Percentiles rank a stretch among this genome's conserved stretches.
phyloP scores from a whole-genome alignment of 768 basidiomycete genomes.

The Termitomyces sp. region DNA sequence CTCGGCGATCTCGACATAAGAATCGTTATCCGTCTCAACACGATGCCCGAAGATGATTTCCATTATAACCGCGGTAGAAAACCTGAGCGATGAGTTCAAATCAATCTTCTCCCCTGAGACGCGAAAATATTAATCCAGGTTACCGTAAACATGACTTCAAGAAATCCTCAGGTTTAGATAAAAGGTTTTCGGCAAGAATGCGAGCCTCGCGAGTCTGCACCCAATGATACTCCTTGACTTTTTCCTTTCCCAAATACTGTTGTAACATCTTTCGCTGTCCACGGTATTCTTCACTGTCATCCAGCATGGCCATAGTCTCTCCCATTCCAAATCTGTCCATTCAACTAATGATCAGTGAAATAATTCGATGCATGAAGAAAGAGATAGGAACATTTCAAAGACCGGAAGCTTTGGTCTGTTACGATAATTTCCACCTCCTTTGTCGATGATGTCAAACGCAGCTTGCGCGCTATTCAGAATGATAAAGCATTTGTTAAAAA shows the following conservation, averaged over 20 bases:
- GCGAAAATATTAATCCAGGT: background rate
- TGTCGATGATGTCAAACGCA: constrained; percentile 22
- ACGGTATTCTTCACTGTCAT: constrained; percentile 9
- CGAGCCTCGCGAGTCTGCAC: constrained; percentile 14
- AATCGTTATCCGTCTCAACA: constrained; percentile 1
- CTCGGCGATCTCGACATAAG: constrained; percentile 5
- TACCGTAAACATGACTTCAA: background rate
- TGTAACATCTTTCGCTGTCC: constrained; percentile 9
- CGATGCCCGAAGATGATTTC: constrained; percentile 10
- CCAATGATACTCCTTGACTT: constrained; percentile 2
- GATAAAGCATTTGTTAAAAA: constrained; percentile 20
- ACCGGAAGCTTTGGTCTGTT: constrained; percentile 15
- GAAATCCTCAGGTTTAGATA: background rate
- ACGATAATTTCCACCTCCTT: constrained; percentile 22
- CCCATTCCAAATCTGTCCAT: constrained; percentile 3
- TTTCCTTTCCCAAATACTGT: constrained; percentile 9
- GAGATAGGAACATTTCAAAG: constrained; percentile 10
- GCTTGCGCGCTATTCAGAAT: constrained; percentile 19
- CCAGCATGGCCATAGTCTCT: constrained; percentile 5
- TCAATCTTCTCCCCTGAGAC: background rate
- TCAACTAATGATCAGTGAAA: background rate
- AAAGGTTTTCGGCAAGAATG: constrained; percentile 12
- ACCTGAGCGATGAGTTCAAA: constrained; percentile 1
- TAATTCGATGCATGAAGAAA: background rate
- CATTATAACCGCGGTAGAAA: constrained; percentile 9